phyloP scores from a whole-genome alignment of 1,139 yeast species.

The Kodamaea arcana region DNA sequence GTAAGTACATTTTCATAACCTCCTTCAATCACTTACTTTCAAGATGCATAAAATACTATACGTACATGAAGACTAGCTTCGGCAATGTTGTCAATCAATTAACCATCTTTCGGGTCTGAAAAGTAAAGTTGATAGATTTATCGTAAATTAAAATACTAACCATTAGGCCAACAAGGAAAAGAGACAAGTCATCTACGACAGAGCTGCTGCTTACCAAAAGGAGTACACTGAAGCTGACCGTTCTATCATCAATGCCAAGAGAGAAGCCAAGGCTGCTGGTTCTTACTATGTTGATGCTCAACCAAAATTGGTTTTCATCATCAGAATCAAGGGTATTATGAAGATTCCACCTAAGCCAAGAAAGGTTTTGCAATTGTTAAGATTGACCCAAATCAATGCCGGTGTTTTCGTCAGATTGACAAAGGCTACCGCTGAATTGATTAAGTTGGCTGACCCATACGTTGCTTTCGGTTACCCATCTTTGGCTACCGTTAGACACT shows the following conservation, averaged over 20 bases:
- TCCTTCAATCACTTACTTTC: conserved; percentile 18
- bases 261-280: conserved; percentile 95
- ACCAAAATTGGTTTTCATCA: conserved; percentile 92
- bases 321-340: conserved; percentile 99
- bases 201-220: conserved; percentile 97
- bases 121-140: conserved; percentile 14
- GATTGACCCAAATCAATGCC: conserved; percentile 97
- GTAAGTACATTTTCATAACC: conserved; percentile 52
- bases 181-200: conserved; percentile 92
- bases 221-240: conserved; percentile 96
- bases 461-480: conserved; percentile 99
- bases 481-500: conserved; percentile 91
- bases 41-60: conserved; percentile 61
- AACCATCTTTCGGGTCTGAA: conserved; percentile 99
- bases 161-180: conserved; percentile 77
- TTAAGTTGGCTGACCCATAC: conserved; percentile 98
- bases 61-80: conserved; percentile 69
- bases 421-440: conserved; percentile 97
- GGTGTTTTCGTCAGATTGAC: conserved; percentile 98
- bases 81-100: conserved; percentile 91
- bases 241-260: conserved; percentile 86
- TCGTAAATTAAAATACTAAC: conserved; percentile 29
- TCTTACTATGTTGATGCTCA: conserved; percentile 97
- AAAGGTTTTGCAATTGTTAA: conserved; percentile 96
- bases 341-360: conserved; percentile 99